Conservation (phyloP, 176 grass and related monocot genomes). For the Avena sativa region DNA sequence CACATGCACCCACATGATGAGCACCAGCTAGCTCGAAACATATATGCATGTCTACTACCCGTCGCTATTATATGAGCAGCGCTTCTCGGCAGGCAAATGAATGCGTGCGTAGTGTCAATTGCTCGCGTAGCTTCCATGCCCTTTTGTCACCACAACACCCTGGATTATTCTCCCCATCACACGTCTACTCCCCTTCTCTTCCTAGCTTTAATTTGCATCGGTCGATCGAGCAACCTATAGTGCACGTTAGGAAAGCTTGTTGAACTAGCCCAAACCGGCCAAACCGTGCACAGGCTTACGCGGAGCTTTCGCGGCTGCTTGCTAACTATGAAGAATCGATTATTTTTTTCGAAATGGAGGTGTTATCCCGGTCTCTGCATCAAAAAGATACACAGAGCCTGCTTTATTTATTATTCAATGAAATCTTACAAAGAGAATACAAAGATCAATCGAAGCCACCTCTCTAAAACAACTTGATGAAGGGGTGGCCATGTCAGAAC, state of each 20-base stretch:
- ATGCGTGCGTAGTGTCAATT: constrained; percentile 34
- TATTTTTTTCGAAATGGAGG: too few species aligned
- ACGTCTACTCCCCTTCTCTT: constrained; percentile 40
- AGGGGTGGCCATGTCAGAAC: too few species aligned
- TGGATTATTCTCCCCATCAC: constrained; percentile 56
- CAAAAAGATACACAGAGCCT: too few species aligned
- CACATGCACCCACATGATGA: constrained; percentile 63
- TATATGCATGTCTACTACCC: background rate
- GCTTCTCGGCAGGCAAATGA: background rate
- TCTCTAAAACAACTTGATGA: too few species aligned
- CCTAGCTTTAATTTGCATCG: background rate
- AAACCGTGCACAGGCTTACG: background rate
- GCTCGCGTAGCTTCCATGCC: constrained; percentile 29
- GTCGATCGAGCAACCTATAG: background rate
- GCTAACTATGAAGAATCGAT: too few species aligned
- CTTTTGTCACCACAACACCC: constrained; percentile 58
- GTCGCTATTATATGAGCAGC: constrained; percentile 42
- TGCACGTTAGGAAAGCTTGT: constrained; percentile 44
- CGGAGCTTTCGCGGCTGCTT: background rate
- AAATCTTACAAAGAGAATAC: too few species aligned
- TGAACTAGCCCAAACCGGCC: too few species aligned
- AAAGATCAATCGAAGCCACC: too few species aligned
- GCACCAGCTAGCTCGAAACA: constrained; percentile 30
- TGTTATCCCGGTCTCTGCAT: too few species aligned
- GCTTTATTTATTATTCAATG: too few species aligned